These are phyloP conservation scores for Talaromyces liani DNA, from an alignment of 495 filamentous ascomycete species.

Conservation along the genomic window DNA sequence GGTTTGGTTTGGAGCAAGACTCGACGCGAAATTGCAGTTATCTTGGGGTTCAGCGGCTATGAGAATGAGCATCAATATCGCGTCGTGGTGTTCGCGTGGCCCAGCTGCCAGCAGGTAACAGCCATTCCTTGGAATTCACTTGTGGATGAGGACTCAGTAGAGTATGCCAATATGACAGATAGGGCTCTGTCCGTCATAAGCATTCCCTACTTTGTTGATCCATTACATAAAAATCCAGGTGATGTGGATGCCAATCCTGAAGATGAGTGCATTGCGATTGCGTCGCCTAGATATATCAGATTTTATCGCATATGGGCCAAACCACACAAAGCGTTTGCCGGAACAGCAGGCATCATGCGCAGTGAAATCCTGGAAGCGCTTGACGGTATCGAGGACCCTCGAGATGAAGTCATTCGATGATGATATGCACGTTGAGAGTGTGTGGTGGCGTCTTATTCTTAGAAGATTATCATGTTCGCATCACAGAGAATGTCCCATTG, in stretches of 20 bases:
- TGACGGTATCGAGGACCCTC: constrained; percentile 77
- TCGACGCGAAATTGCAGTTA: constrained; percentile 81
- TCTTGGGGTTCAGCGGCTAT: constrained; percentile 91
- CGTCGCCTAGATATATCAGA: constrained; percentile 89
- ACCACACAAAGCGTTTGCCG: constrained; percentile 46
- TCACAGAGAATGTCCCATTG: not conserved
- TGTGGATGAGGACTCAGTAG: not conserved
- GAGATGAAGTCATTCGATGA: constrained; percentile 38
- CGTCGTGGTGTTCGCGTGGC: constrained; percentile 94
- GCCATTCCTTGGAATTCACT: constrained; percentile 68
- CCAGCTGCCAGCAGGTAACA: constrained; percentile 80
- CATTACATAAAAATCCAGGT: constrained; percentile 17
- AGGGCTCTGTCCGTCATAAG: constrained; percentile 42
- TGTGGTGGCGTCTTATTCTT: constrained; percentile 4
- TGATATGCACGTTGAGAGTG: not conserved
- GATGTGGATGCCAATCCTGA: constrained; percentile 50
- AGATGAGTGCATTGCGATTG: constrained; percentile 91
- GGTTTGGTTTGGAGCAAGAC: constrained; percentile 85
- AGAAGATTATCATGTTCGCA: not conserved
- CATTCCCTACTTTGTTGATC: constrained; percentile 25
- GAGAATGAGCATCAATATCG: constrained; percentile 89
- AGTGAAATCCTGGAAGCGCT: constrained; percentile 82
- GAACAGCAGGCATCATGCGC: constrained; percentile 62
- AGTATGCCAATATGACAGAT: constrained; percentile 12
- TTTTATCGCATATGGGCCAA: constrained; percentile 93